phyloP scores from a whole-genome alignment of 2,329 filamentous ascomycete genomes.

The Bipolaris bicolor region DNA sequence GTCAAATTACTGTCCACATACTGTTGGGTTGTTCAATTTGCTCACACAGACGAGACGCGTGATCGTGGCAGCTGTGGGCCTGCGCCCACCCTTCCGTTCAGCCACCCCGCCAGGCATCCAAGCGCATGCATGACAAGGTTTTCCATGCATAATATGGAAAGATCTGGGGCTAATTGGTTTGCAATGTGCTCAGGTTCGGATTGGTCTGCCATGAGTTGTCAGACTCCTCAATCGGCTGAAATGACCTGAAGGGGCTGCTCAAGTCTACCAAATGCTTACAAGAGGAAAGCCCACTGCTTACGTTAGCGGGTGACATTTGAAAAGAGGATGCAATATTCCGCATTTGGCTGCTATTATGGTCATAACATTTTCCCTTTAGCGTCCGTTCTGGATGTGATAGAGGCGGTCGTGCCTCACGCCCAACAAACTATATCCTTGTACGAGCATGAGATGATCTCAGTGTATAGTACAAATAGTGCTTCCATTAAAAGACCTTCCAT shows the following conservation, averaged over 20 bases:
- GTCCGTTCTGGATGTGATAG: not conserved
- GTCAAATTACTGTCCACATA: not conserved
- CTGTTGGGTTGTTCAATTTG: not conserved
- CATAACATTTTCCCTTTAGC: not conserved
- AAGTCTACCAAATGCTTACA: not conserved
- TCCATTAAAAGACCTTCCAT: not conserved
- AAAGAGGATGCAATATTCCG: not conserved
- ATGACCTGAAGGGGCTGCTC: not conserved
- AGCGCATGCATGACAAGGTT: conserved; percentile 5
- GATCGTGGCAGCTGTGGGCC: conserved; percentile 2
- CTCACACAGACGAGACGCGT: conserved; percentile 3
- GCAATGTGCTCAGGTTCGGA: not conserved
- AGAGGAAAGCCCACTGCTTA: not conserved
- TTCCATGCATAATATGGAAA: conserved; percentile 11
- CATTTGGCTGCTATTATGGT: not conserved
- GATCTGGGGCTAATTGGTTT: conserved; percentile 1
- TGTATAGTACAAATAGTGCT: not conserved
- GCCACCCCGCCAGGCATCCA: conserved; percentile 7
- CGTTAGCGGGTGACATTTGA: not conserved
- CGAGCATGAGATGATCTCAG: not conserved
- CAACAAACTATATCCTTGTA: not conserved
- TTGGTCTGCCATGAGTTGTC: conserved; percentile 9
- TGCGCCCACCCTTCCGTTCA: not conserved
- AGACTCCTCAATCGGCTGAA: conserved; percentile 3
- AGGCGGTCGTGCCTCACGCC: not conserved